Percentiles rank a stretch among this genome's conserved stretches.
Conservation (phyloP, 139 green algal genomes). For the Closterium sp. region DNA sequence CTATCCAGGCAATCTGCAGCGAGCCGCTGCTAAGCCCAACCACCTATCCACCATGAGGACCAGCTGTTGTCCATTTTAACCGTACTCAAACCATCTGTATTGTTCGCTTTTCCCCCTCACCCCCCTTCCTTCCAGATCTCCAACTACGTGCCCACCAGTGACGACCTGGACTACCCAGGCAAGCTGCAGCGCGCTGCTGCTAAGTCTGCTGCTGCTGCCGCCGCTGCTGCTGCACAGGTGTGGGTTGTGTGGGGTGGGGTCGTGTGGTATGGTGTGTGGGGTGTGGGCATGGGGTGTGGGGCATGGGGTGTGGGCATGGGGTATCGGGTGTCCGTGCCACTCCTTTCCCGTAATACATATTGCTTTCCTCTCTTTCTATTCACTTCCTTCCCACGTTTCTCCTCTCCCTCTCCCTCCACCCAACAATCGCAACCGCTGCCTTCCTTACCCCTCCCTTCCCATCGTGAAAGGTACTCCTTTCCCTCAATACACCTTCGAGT, state of each 20-base stretch:
- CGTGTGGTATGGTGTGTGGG: neutral
- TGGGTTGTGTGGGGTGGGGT: neutral
- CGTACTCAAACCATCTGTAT: neutral
- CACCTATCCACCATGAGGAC: too few relatives aligned
- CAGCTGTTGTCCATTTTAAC: neutral
- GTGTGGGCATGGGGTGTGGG: neutral
- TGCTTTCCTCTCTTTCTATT: neutral
- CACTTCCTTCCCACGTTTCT: neutral
- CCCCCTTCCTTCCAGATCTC: neutral
- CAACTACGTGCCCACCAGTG: too few relatives aligned
- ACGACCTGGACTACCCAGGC: constrained; percentile 70
- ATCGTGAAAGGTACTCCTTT: too few relatives aligned
- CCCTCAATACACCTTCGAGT: neutral
- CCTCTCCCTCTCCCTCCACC: neutral
- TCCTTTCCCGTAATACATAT: neutral
- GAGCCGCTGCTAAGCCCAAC: neutral
- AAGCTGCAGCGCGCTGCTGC: constrained; percentile 55
- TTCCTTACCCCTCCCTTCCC: neutral
- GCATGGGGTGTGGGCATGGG: neutral
- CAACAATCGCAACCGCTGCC: neutral
- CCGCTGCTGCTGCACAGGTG: neutral
- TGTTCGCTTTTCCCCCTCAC: neutral
- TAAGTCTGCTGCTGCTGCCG: neutral
- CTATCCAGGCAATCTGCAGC: constrained; percentile 76
- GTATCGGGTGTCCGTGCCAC: neutral